Evolutionary conservation across 2,329 filamentous ascomycete genomes (phyloP), one percentile per base, ranked within the genome.

Genomic region (Aspergillus chevalieri): DNA sequence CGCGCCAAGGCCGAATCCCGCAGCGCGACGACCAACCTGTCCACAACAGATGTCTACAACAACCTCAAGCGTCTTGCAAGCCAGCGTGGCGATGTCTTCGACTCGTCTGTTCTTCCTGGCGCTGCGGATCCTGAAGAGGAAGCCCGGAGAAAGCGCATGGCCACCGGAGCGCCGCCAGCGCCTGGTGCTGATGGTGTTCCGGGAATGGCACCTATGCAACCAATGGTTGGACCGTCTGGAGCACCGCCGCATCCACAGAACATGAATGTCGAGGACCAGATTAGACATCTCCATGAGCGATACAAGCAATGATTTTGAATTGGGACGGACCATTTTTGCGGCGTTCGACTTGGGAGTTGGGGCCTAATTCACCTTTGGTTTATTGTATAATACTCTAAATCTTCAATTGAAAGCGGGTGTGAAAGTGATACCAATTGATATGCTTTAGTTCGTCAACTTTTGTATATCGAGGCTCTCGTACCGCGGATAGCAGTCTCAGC

Each of bases 41-140:
- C 86, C 1, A 92, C 89, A 3, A 82, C 80, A 30, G 92, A 97
- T 59, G 89, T 95, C 43, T 91, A 90, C 46, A 91, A 89, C 67
- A 96, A 97, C 66, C 80, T 97, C 55, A 97, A 97, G 76, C 85
- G 92, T n/a, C 78, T 97, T 46, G 90, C 91, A 21, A 91, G 88
- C 57, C 88, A 95, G 68, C 82, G 92, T 43, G 86, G 81, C 57
- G 92, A 96, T 62, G 81, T 96, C 15, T 95, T 95, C 58, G 91
- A 96, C 58, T 73, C 68, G 6, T 64, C 68, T 7, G 58, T 67
- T 14, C 65, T 66, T 21, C 54, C 63, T 4, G 78, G 85, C 56
- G 77, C 82, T 1, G 70, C 89, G 30, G 79, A 84, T 3, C 83
- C 89, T 6, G 81, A 84, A 56, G 90, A 94, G 66, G 87, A 88